Conservation (phyloP, 2,329 filamentous ascomycete species). For the Clarireedia hainanense region DNA sequence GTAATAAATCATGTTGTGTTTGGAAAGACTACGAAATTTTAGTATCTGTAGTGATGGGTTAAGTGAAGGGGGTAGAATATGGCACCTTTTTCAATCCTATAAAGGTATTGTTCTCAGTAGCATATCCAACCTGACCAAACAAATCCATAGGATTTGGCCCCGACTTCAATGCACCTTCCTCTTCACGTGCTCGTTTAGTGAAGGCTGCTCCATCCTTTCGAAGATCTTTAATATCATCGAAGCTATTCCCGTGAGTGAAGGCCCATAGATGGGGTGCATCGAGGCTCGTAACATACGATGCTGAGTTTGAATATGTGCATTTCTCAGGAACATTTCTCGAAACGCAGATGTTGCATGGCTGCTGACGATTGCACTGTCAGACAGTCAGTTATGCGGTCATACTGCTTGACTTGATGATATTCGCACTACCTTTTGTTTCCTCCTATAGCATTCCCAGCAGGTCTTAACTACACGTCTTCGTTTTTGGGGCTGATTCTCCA, state of each 20-base stretch:
- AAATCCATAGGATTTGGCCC: neutral
- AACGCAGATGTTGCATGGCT: constrained; percentile 22
- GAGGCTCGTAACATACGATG: constrained; percentile 38
- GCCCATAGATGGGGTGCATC: neutral
- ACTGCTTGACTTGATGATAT: neutral
- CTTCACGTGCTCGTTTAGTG: constrained; percentile 42
- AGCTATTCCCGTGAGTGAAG: neutral
- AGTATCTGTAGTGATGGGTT: constrained; percentile 31
- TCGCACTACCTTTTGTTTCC: constrained; percentile 12
- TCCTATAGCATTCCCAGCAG: constrained; percentile 44
- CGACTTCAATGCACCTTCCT: constrained; percentile 10
- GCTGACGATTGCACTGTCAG: constrained; percentile 6
- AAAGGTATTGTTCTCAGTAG: constrained; percentile 1
- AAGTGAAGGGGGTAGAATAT: neutral
- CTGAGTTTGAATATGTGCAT: constrained; percentile 46
- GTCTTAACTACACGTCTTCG: constrained; percentile 50
- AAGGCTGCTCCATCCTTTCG: constrained; percentile 17
- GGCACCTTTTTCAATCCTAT: constrained; percentile 16
- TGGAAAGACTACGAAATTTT: constrained; percentile 31
- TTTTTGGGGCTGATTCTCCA: constrained; percentile 30
- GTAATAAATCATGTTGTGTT: neutral
- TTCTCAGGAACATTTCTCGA: constrained; percentile 40
- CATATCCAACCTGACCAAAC: constrained; percentile 2
- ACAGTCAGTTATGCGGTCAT: neutral
- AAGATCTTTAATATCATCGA: neutral